Percentiles rank a stretch among this genome's conserved stretches.
phyloP scores from a whole-genome alignment of 495 filamentous ascomycete species.

The Aspergillus conjunctus region DNA sequence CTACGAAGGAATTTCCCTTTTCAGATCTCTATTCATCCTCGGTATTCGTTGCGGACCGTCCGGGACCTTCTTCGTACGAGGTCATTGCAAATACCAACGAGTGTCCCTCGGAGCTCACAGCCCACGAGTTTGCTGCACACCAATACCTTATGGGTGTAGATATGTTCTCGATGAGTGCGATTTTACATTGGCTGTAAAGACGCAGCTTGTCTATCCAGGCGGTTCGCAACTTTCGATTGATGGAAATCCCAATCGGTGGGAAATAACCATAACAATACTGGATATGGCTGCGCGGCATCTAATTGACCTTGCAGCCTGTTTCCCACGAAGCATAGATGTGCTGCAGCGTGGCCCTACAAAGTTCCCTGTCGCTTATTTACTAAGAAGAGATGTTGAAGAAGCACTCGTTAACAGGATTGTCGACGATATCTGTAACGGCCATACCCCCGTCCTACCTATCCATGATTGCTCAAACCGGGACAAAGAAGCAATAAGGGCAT shows the following conservation, averaged over 20 bases:
- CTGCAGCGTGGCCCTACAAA: neutral
- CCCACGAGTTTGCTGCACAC: slow-evolving; percentile 56
- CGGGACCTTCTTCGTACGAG: slow-evolving; percentile 36
- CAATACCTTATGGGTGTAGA: slow-evolving; percentile 39
- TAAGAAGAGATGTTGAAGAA: slow-evolving; percentile 25
- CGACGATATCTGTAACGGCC: slow-evolving; percentile 18
- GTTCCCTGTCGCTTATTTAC: slow-evolving; percentile 29
- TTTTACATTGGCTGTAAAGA: slow-evolving; percentile 59
- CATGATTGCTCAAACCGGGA: slow-evolving; percentile 22
- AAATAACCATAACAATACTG: slow-evolving; percentile 54
- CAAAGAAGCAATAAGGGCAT: slow-evolving; percentile 15
- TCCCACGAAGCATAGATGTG: slow-evolving; percentile 45
- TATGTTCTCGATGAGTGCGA: slow-evolving; percentile 68
- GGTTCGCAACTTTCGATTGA: slow-evolving; percentile 58
- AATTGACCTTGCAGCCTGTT: slow-evolving; percentile 19
- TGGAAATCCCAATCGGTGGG: slow-evolving; percentile 61
- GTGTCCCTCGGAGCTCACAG: slow-evolving; percentile 44
- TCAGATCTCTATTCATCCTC: slow-evolving; percentile 20
- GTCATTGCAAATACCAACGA: slow-evolving; percentile 44
- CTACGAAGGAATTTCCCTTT: slow-evolving; percentile 30
- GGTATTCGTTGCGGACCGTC: slow-evolving; percentile 21
- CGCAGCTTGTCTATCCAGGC: slow-evolving; percentile 68
- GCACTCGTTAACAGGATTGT: slow-evolving; percentile 16
- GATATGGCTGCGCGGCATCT: slow-evolving; percentile 38
- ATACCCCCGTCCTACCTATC: slow-evolving; percentile 12